Percentiles rank a stretch among this genome's conserved stretches.
phyloP scores from a whole-genome alignment of 2,329 filamentous ascomycete species.

The Neurospora sp. region DNA sequence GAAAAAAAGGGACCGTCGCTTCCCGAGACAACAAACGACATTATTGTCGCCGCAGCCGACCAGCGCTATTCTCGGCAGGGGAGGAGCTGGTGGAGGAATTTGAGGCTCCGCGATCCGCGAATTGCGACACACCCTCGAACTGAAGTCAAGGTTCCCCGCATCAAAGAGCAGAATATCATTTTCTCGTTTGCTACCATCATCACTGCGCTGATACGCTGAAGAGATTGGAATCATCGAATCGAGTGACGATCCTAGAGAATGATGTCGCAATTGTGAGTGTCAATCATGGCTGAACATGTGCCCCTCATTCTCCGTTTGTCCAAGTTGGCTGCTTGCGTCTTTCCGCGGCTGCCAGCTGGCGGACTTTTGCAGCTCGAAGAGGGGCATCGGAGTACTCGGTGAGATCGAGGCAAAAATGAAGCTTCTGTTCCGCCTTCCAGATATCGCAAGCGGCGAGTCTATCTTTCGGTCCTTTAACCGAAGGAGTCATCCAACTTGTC shows the following conservation, averaged over 20 bases:
- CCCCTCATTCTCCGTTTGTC: neutral
- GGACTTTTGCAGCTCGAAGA: neutral
- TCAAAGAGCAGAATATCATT: neutral
- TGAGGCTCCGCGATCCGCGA: slow-evolving; percentile 14
- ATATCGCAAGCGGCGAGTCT: neutral
- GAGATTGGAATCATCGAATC: neutral
- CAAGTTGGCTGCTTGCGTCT: neutral
- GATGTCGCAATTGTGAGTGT: neutral
- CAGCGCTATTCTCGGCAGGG: slow-evolving; percentile 2
- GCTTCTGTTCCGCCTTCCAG: neutral
- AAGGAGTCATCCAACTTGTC: neutral
- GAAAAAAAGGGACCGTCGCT: neutral
- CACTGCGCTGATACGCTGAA: neutral
- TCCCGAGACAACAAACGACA: neutral
- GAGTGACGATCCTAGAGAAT: neutral
- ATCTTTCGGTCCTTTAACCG: neutral
- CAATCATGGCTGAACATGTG: neutral
- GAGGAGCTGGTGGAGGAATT: slow-evolving; percentile 1
- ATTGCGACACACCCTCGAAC: neutral
- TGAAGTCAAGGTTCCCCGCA: slow-evolving; percentile 7
- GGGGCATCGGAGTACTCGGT: neutral
- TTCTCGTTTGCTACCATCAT: neutral
- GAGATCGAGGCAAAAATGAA: neutral
- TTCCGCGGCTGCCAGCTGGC: neutral
- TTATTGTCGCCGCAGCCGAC: neutral